Conservation (phyloP, 225 moss, liverwort and hornwort genomes). For the Ulota crispa region DNA sequence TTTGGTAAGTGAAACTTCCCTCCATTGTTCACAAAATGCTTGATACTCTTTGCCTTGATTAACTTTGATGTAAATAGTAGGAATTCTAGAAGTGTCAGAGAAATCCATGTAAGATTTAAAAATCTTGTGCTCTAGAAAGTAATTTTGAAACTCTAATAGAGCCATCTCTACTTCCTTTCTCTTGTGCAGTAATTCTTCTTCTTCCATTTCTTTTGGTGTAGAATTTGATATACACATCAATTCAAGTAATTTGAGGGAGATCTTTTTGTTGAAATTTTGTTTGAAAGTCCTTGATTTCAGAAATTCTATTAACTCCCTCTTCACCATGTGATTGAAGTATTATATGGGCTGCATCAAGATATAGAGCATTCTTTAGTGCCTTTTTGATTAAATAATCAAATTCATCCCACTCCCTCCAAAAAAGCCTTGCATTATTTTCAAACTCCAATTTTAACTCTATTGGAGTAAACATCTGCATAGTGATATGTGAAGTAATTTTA, state of each 20-base stretch:
- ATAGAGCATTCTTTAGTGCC: background rate
- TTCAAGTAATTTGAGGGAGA: background rate
- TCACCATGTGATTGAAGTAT: background rate
- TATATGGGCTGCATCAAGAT: background rate
- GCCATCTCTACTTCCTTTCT: background rate
- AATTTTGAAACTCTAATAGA: background rate
- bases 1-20: background rate
- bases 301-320: background rate
- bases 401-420: background rate
- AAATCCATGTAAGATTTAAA: background rate
- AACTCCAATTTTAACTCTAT: background rate
- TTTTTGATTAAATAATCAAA: background rate
- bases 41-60: background rate
- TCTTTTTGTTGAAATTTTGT: background rate
- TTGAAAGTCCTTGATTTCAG: background rate
- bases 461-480: background rate
- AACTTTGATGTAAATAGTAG: background rate
- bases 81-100: background rate
- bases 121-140: background rate
- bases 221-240: background rate
- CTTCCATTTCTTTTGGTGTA: background rate
- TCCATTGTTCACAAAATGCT: background rate
- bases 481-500: background rate
- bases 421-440: background rate
- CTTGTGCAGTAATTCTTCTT: background rate